These are phyloP conservation scores for Ceratocystis alfenasii DNA, from an alignment of 2,329 filamentous ascomycete genomes.

Conservation along the genomic window DNA sequence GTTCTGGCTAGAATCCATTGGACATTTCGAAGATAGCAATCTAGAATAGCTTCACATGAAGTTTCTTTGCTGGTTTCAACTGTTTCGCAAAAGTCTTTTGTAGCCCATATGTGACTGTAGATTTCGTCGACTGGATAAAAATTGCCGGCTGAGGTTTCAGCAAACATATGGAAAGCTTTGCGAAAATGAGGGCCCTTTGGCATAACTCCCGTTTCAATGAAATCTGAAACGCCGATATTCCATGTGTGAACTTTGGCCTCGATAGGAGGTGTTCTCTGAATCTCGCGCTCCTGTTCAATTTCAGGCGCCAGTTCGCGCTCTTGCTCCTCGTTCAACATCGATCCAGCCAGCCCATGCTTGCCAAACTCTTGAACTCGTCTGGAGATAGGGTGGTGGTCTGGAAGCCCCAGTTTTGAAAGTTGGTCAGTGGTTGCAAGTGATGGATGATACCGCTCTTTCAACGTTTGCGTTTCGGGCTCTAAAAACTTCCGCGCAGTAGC, in stretches of 20 bases:
- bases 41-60: slow-evolving; percentile 22
- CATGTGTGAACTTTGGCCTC: slow-evolving; percentile 33
- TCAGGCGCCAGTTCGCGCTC: slow-evolving; percentile 57
- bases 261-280: slow-evolving; percentile 37
- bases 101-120: slow-evolving; percentile 35
- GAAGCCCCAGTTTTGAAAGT: background rate
- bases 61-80: slow-evolving; percentile 26
- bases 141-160: background rate
- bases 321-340: slow-evolving; percentile 50
- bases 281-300: slow-evolving; percentile 46
- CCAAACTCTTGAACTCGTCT: slow-evolving; percentile 6
- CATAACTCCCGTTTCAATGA: slow-evolving; percentile 33
- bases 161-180: slow-evolving; percentile 37
- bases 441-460: slow-evolving; percentile 43
- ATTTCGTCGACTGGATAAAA: slow-evolving; percentile 27
- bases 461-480: slow-evolving; percentile 42
- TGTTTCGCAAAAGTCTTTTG: slow-evolving; percentile 40
- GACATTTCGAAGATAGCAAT: slow-evolving; percentile 41
- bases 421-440: background rate
- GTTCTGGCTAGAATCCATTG: slow-evolving; percentile 38
- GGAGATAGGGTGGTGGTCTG: slow-evolving; percentile 9
- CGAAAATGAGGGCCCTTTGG: slow-evolving; percentile 28
- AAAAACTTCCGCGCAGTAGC: slow-evolving; percentile 36
- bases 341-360: slow-evolving; percentile 15
- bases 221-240: slow-evolving; percentile 33